Evolutionary conservation across 257 asterid species (phyloP), one percentile per base, ranked within the genome.

Genomic region (Rubia yunnanensis): DNA sequence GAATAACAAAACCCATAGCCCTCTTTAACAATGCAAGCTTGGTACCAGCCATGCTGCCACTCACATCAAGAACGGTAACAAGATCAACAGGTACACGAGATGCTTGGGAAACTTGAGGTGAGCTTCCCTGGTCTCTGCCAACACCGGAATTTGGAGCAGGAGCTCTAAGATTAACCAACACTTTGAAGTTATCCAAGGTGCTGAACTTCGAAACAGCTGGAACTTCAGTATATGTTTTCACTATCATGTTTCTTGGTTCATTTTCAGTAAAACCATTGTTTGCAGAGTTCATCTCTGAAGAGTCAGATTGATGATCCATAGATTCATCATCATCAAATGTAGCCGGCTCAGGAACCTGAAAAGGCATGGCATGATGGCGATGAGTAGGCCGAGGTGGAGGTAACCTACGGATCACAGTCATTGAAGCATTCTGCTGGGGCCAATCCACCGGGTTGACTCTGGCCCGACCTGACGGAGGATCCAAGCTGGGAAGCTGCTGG

Each of bases 41-140:
- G 1, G 97, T 90, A 24, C 99, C 99, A 1, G 97, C 97, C 99
- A 94, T 94, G 83, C 98, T 94, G 61, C 99, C 99, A 38, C 99
- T 94, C 36, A 85, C 89, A 71, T 94, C 99, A 61, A 94, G 96
- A 81, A 94, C 96, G 0, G 99, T 94, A 44, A 88, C 97, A n/a
- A 94, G 92, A 79, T 94, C 99, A 64, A 94, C 95, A 1, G 97
- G 92, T 3, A 95, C 95, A 46, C 98, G 99, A 39, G 92, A 80
- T 0, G 81, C 67, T 27, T 75, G 91, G 44, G 87, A 68, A 67
- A 81, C 68, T 31, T 65, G 72, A 38, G 85, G 77, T 55, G 76
- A 15, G 24, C 71, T 75, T 0, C 74, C 65, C 30, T 74, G 81
- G 70, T 52, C 76, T 54, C 64, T 60, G 61, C 55, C n/a, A 2